These are phyloP conservation scores for Stenocarpella maydis DNA, from an alignment of 2,329 filamentous ascomycete genomes.

Conservation along the genomic window DNA sequence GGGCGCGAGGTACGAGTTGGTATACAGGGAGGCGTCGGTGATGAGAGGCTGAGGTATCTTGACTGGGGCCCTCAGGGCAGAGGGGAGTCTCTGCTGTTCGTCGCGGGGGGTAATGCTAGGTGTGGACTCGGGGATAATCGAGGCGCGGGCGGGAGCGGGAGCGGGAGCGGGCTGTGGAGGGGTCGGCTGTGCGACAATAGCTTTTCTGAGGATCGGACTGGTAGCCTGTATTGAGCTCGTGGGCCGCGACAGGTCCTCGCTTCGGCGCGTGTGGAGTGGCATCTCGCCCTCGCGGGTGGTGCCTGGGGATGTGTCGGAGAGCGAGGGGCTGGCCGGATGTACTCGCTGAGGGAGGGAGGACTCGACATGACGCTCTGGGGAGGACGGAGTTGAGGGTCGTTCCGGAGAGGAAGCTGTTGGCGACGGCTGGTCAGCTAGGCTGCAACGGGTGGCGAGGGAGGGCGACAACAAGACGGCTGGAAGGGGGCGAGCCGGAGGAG, in stretches of 20 bases:
- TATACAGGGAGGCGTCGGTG: conserved; percentile 72
- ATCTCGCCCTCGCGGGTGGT: conserved; percentile 44
- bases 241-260: conserved; percentile 53
- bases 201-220: conserved; percentile 53
- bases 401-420: conserved; percentile 40
- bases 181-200: conserved; percentile 57
- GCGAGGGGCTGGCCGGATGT: conserved; percentile 64
- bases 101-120: conserved; percentile 37
- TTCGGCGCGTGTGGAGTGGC: conserved; percentile 52
- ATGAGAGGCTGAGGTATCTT: conserved; percentile 61
- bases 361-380: conserved; percentile 59
- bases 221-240: conserved; percentile 48
- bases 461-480: background rate
- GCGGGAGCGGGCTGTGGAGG: conserved; percentile 41
- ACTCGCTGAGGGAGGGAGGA: conserved; percentile 57
- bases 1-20: conserved; percentile 66
- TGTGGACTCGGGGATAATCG: conserved; percentile 37
- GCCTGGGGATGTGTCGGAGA: conserved; percentile 43
- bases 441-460: background rate
- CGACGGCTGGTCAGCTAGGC: conserved; percentile 17
- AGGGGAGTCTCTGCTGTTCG: conserved; percentile 28
- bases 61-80: conserved; percentile 35
- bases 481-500: background rate
- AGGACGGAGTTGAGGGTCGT: conserved; percentile 62
- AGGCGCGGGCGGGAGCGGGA: conserved; percentile 39